Percentiles rank a stretch among this genome's conserved stretches.
Evolutionary conservation across 83 land plant genomes (phyloP).

Genomic region (Picea engelmannii): DNA sequence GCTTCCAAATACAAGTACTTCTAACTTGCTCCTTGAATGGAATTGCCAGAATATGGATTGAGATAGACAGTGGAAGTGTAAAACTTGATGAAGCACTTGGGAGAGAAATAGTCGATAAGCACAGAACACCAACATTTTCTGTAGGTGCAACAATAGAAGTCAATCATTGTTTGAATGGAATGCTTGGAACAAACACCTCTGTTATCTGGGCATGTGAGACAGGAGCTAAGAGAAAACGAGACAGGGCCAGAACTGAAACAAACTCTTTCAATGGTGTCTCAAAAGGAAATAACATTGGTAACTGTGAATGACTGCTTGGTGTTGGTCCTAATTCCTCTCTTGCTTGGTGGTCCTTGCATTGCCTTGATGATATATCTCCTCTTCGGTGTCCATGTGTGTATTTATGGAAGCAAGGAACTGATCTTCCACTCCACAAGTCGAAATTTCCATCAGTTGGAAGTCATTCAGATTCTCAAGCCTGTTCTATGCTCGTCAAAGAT

Average conservation of each 20-base stretch:
- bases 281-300: slow-evolving; percentile 33
- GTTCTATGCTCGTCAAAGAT: slow-evolving; percentile 46
- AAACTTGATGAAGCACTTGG: slow-evolving; percentile 26
- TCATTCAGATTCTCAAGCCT: slow-evolving; percentile 7
- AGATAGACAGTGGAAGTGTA: slow-evolving; percentile 60
- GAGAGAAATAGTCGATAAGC: slow-evolving; percentile 39
- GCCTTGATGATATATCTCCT: slow-evolving; percentile 85
- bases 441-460: slow-evolving; percentile 10
- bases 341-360: slow-evolving; percentile 86
- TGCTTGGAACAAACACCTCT: slow-evolving; percentile 60
- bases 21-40: slow-evolving; percentile 92
- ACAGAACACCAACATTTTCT: slow-evolving; percentile 49
- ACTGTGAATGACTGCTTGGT: slow-evolving; percentile 90
- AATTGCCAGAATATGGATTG: slow-evolving; percentile 85
- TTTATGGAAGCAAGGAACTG: slow-evolving; percentile 73
- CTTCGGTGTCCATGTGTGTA: slow-evolving; percentile 73
- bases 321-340: slow-evolving; percentile 65
- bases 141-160: slow-evolving; percentile 88
- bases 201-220: no score
- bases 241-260: slow-evolving; percentile 2
- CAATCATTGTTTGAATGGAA: slow-evolving; percentile 56
- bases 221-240: slow-evolving; percentile 31
- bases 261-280: slow-evolving; percentile 11
- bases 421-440: slow-evolving; percentile 16
- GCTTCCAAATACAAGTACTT: slow-evolving; percentile 46